A percentile compares a stretch with the other conserved stretches of the same genome.
phyloP scores from a whole-genome alignment of 2,329 filamentous ascomycete genomes.

The Epichloe glyceriae region DNA sequence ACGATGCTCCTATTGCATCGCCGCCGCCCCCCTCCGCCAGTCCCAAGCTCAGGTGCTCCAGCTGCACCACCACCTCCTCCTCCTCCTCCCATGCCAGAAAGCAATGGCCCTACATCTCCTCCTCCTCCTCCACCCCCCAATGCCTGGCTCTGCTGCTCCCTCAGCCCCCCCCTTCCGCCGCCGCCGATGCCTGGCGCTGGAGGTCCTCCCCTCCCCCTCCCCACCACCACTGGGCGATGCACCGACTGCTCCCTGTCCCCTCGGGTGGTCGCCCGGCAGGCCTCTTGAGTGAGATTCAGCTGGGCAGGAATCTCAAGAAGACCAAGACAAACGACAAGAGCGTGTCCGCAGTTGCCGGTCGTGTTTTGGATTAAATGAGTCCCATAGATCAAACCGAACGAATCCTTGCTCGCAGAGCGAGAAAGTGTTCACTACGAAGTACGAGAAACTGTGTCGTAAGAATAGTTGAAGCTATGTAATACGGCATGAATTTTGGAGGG shows the following conservation, averaged over 20 bases:
- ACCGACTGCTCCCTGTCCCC: slow-evolving; percentile 32
- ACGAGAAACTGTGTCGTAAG: too few species aligned
- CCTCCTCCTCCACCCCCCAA: slow-evolving; percentile 18
- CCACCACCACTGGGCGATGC: slow-evolving; percentile 33
- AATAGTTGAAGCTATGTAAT: too few species aligned
- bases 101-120: slow-evolving; percentile 12
- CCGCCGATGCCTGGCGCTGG: slow-evolving; percentile 30
- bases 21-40: slow-evolving; percentile 22
- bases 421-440: too few species aligned
- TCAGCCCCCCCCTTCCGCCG: slow-evolving; percentile 19
- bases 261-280: slow-evolving; percentile 40
- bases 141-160: slow-evolving; percentile 15
- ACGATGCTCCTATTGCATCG: slow-evolving; percentile 26
- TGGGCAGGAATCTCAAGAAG: slow-evolving; percentile 70
- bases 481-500: too few species aligned
- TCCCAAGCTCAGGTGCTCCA: slow-evolving; percentile 15
- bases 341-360: slow-evolving; percentile 56
- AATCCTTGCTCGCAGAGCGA: too few species aligned
- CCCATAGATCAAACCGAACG: too few species aligned
- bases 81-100: slow-evolving; percentile 15
- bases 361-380: slow-evolving; percentile 43
- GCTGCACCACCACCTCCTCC: slow-evolving; percentile 14
- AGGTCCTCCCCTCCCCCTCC: slow-evolving; percentile 25
- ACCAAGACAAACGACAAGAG: slow-evolving; percentile 84
- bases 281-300: slow-evolving; percentile 71